Evolutionary conservation across 805 yeast genomes (phyloP), one percentile per base, ranked within the genome.

Genomic region (Limtongozyma cylindracea): DNA sequence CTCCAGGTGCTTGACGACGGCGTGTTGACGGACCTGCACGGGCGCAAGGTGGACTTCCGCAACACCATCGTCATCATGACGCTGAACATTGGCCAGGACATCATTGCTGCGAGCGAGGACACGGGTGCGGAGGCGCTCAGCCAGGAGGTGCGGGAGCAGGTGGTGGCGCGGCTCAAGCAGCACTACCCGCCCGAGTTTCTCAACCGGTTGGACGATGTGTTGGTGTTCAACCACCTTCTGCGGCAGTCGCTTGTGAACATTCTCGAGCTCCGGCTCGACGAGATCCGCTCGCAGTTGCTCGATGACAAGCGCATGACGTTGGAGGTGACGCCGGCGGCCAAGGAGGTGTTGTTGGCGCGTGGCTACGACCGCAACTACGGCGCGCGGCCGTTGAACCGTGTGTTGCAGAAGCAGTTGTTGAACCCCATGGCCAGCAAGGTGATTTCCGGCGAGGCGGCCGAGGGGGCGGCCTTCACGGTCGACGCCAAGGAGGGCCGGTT

Each of bases 21-120:
- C 25, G 65, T 73, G 24, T 56, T 84, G 33, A 84, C 96, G 0
- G 98, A 84, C 41, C 72, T 93, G 3, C 92, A 80, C 37, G 98
- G 98, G 15, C 76, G 80, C 27, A 73, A 71, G 31, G 78, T 88
- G 21, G 95, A 88, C 42, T 84, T 84, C 63, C 64, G 82, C 32
- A 88, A 88, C 43, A 77, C 96, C 0, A 73, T 84, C 25, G 78
- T 84, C 35, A 91, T 88, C 9, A 78, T 84, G 93, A 84, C 98
- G 0, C 76, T 93, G 2, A 84, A 84, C 43, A 76, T 88, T 34
- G 98, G 98, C 6, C 96, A 88, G 44, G 94, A 82, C 30, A 59
- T 74, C 19, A 54, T 88, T 32, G 45, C 80, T 19, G 54, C 67
- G 12, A 92, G 76, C 33, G 47, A 49, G 14, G 46, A 63, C n/a